Evolutionary conservation across 805 yeast species (phyloP).

Genomic region (Ogataea parapolymorpha): DNA sequence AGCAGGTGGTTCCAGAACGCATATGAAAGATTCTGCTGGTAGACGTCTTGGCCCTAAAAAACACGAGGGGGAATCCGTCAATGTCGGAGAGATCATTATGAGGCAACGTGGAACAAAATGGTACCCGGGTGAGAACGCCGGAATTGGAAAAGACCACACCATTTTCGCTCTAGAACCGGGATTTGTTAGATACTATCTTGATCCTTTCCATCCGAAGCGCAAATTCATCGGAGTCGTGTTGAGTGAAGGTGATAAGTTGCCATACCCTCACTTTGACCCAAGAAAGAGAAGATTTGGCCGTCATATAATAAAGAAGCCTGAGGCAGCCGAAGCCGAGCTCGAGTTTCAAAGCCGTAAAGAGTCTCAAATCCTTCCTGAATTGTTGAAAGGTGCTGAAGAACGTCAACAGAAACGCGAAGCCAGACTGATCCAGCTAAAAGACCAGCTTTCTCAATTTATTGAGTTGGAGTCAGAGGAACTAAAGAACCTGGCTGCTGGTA

Average conservation of each 20-base stretch:
- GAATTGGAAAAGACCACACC: constrained; percentile 92
- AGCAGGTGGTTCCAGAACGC: constrained; percentile 93
- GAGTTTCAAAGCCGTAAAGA: constrained; percentile 66
- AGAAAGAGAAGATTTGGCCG: constrained; percentile 81
- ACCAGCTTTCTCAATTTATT: constrained; percentile 30
- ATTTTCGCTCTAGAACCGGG: constrained; percentile 91
- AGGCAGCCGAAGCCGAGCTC: constrained; percentile 56
- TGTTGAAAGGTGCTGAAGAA: constrained; percentile 37
- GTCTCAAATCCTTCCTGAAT: constrained; percentile 50
- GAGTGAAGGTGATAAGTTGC: constrained; percentile 57
- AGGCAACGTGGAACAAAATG: constrained; percentile 94
- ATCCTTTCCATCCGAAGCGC: constrained; percentile 95
- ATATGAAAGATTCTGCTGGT: constrained; percentile 93
- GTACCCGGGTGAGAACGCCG: constrained; percentile 90
- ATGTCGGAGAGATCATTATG: constrained; percentile 81
- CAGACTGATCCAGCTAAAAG: constrained; percentile 29
- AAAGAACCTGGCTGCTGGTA: constrained; percentile 42
- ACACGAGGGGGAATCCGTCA: constrained; percentile 72
- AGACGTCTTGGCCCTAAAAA: constrained; percentile 89
- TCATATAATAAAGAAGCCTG: constrained; percentile 46
- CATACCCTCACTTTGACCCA: constrained; percentile 91
- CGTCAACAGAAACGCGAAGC: constrained; percentile 40
- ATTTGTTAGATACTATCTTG: constrained; percentile 82
- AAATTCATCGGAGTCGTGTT: constrained; percentile 88
- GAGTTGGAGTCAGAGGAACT: constrained; percentile 20